These are phyloP conservation scores for Venturia effusa DNA, from an alignment of 2,329 filamentous ascomycete genomes.

Conservation along the genomic window DNA sequence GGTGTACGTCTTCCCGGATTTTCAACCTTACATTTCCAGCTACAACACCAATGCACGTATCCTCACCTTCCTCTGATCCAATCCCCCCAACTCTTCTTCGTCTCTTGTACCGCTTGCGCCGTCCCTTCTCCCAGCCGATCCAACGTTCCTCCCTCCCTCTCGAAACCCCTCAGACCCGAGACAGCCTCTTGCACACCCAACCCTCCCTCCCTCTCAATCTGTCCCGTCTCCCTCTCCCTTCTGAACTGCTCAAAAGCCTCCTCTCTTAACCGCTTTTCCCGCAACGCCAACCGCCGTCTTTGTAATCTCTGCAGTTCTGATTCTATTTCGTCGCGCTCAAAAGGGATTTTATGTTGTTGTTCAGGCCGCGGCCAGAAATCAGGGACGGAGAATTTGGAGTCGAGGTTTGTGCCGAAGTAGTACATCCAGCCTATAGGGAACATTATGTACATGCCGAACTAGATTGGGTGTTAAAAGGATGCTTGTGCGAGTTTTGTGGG, in stretches of 20 bases:
- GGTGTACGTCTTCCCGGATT: not conserved
- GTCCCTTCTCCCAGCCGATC: not conserved
- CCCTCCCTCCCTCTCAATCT: not conserved
- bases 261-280: constrained; percentile 36
- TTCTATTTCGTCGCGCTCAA: constrained; percentile 71
- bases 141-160: not conserved
- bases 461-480: constrained; percentile 8
- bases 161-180: not conserved
- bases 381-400: constrained; percentile 76
- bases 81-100: constrained; percentile 6
- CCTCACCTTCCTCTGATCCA: constrained; percentile 6
- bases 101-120: not conserved
- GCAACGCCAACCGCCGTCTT: constrained; percentile 34
- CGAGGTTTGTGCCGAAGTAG: constrained; percentile 98
- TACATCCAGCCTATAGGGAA: constrained; percentile 99
- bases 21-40: not conserved
- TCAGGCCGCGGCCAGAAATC: constrained; percentile 88
- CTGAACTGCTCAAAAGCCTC: constrained; percentile 17
- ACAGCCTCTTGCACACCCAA: not conserved
- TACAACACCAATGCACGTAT: not conserved
- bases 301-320: constrained; percentile 67
- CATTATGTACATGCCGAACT: constrained; percentile 99
- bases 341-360: constrained; percentile 65
- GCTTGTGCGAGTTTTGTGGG: constrained; percentile 8
- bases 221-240: not conserved